Percentiles rank a stretch among this genome's conserved stretches.
phyloP scores from a whole-genome alignment of 2,329 filamentous ascomycete genomes.

The Colletotrichum graminicola region DNA sequence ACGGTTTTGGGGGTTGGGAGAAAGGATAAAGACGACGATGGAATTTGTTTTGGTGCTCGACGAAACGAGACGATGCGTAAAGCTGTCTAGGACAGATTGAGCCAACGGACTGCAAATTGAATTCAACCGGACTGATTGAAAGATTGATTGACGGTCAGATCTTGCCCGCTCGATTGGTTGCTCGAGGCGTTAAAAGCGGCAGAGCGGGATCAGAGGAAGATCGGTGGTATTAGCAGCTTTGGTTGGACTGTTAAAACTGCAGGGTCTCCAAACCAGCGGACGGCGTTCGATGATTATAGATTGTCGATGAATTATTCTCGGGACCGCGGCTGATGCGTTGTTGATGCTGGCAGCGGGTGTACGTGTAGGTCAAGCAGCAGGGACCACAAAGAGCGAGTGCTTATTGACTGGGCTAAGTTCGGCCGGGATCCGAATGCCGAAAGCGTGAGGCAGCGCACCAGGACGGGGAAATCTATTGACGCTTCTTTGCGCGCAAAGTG shows the following conservation, averaged over 20 bases:
- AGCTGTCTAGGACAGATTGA: constrained; percentile 36
- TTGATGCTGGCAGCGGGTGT: background rate
- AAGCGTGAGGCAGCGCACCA: constrained; percentile 35
- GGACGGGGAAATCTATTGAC: constrained; percentile 27
- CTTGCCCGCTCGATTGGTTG: constrained; percentile 21
- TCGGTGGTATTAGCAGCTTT: constrained; percentile 7
- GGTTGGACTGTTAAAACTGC: background rate
- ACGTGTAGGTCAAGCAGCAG: constrained; percentile 21
- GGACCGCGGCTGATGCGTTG: constrained; percentile 19
- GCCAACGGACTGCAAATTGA: constrained; percentile 19
- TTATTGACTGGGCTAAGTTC: constrained; percentile 30
- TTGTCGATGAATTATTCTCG: constrained; percentile 32
- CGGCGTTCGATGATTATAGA: constrained; percentile 36
- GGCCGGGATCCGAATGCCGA: constrained; percentile 31
- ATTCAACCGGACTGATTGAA: constrained; percentile 30
- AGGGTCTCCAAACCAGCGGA: constrained; percentile 32
- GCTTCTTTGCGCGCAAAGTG: constrained; percentile 11
- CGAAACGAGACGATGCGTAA: constrained; percentile 26
- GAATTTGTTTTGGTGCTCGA: constrained; percentile 14
- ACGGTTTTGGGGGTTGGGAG: constrained; percentile 9
- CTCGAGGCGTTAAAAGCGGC: constrained; percentile 31
- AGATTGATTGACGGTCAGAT: constrained; percentile 33
- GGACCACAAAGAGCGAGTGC: background rate
- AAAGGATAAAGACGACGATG: constrained; percentile 13
- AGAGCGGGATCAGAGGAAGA: constrained; percentile 27